Evolutionary conservation across 176 grass and related monocot genomes (phyloP), one percentile per base, ranked within the genome.

Genomic region (Musa beccarii): DNA sequence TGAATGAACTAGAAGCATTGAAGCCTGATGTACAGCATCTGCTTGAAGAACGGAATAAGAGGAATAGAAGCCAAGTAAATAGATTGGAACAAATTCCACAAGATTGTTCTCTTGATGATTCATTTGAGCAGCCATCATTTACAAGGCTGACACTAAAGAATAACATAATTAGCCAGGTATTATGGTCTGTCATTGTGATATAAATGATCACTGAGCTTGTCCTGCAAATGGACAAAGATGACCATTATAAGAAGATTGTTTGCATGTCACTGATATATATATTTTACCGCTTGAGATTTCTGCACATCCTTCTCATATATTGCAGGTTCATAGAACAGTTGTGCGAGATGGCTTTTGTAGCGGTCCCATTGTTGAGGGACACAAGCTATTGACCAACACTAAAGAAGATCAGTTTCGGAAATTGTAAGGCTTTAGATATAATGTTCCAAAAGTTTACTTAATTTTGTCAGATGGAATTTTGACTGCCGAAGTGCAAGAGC

Each of bases 41-140:
- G 23, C 43, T 88, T 73, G 82, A 81, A 68, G 73, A 88, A 81
- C 20, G 81, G 68, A 88, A 81, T 81, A 73, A 68, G 76, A 87
- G 77, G 15, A 11, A 50, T 67, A 24, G 52, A 72, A 68, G 8
- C 76, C 80, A 61, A 82, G 49, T 51, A 71, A 70, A 75, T 20
- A 55, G 71, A n/a, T 51, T 63, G 71, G 71, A 14, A 21, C 80
- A 79, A 75, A 4, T 71, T 16, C 70, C 59, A 71, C 66, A 84
- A 71, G 78, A 64, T 84, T 54, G 77, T 23, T 83, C 49, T 72
- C 14, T 24, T 57, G 24, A 72, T 72, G 77, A 73, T 66, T 76
- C 74, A 57, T 81, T 76, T 67, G 73, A 50, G 29, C 81, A 81
- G 81, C 82, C 78, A 24, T 68, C 75, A 11, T 34, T 88, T 28